These are phyloP conservation scores for Mycena alexandri DNA, from an alignment of 768 basidiomycete genomes.

Conservation along the genomic window DNA sequence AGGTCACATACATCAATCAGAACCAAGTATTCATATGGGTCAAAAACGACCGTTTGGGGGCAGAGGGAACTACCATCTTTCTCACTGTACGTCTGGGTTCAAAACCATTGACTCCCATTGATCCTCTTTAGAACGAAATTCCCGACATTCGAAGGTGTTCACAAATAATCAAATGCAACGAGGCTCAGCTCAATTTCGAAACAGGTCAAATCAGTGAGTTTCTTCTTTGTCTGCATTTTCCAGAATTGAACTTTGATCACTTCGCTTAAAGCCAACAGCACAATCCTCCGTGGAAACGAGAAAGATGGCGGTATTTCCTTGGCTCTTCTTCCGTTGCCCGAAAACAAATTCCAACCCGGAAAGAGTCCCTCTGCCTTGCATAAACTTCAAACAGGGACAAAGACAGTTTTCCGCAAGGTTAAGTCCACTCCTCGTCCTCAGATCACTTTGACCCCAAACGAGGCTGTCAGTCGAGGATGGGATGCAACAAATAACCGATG, in stretches of 20 bases:
- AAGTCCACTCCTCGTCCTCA: not conserved
- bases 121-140: not conserved
- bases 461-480: constrained; percentile 10
- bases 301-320: not conserved
- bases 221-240: not conserved
- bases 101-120: not conserved
- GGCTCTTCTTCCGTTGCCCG: not conserved
- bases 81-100: not conserved
- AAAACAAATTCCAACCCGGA: no score
- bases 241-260: no score
- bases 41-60: not conserved
- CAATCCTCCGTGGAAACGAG: not conserved
- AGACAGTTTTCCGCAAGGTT: not conserved
- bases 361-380: not conserved
- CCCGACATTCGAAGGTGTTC: constrained; percentile 7
- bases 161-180: not conserved
- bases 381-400: not conserved
- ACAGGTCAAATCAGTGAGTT: not conserved
- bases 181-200: not conserved
- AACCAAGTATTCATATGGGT: constrained; percentile 5
- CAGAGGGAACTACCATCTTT: not conserved
- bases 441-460: not conserved
- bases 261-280: not conserved
- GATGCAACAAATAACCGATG: constrained; percentile 9
- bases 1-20: not conserved